phyloP scores from a whole-genome alignment of 306 rosid genomes.

The Vigna unguiculata region DNA sequence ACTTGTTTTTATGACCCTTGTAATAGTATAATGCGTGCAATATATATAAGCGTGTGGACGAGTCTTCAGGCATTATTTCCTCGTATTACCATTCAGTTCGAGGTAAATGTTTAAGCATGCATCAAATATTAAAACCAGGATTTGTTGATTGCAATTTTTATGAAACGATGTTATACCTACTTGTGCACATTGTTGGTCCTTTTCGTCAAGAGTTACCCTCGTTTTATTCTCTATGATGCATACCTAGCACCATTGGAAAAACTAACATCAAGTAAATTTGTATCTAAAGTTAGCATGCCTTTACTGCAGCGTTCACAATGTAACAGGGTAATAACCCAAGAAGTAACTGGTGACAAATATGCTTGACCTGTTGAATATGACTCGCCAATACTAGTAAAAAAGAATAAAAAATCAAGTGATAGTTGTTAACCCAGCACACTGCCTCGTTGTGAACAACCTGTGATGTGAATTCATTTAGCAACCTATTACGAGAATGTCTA shows the following conservation, averaged over 20 bases:
- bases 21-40: slow-evolving; percentile 17
- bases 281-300: not conserved
- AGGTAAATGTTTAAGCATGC: not conserved
- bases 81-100: slow-evolving; percentile 25
- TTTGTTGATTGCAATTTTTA: not conserved
- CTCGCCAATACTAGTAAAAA: not conserved
- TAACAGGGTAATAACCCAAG: not conserved
- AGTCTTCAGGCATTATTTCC: slow-evolving; percentile 2
- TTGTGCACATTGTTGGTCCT: not conserved
- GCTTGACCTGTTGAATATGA: not conserved
- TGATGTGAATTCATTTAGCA: slow-evolving; percentile 24
- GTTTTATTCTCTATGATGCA: not conserved
- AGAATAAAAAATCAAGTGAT: not conserved
- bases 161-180: slow-evolving; percentile 1
- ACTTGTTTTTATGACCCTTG: slow-evolving; percentile 23
- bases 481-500: not conserved
- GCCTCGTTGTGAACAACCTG: slow-evolving; percentile 24
- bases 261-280: not conserved
- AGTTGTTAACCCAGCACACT: slow-evolving; percentile 16
- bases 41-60: not conserved
- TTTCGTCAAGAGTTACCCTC: not conserved
- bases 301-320: not conserved
- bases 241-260: slow-evolving; percentile 3
- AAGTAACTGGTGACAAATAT: not conserved
- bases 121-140: slow-evolving; percentile 32